phyloP scores from a whole-genome alignment of 306 rosid species.

The Lathyrus oleraceus region DNA sequence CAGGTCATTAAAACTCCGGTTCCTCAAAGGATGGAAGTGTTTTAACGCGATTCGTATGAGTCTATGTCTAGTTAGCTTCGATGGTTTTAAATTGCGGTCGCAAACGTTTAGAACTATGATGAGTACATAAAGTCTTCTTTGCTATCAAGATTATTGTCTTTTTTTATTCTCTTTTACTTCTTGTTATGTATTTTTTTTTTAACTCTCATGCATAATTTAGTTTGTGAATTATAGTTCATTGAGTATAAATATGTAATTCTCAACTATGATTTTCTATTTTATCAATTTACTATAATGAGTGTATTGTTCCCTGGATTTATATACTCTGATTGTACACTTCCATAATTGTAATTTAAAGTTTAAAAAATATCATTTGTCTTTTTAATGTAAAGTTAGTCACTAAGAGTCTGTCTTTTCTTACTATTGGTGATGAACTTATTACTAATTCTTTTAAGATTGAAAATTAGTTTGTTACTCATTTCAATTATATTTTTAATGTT shows the following conservation, averaged over 20 bases:
- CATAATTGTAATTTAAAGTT: too few relatives aligned
- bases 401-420: too few relatives aligned
- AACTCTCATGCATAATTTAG: constrained; percentile 21
- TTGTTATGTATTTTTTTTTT: background rate
- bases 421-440: too few relatives aligned
- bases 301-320: too few relatives aligned
- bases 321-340: too few relatives aligned
- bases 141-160: background rate
- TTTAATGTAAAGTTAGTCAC: too few relatives aligned
- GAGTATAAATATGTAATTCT: constrained; percentile 2
- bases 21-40: constrained; percentile 66
- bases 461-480: too few relatives aligned
- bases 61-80: constrained; percentile 16
- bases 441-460: too few relatives aligned
- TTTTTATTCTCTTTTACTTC: background rate
- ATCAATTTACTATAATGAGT: background rate
- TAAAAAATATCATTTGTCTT: too few relatives aligned
- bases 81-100: background rate
- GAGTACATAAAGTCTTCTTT: constrained; percentile 31
- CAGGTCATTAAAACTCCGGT: constrained; percentile 81
- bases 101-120: background rate
- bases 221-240: constrained; percentile 11
- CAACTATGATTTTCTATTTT: constrained; percentile 7
- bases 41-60: constrained; percentile 26
- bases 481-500: too few relatives aligned